Evolutionary conservation across 352 stramenopile genomes (phyloP), one percentile per base, ranked within the genome.

Genomic region (Phytopythium chamaehyphon): DNA sequence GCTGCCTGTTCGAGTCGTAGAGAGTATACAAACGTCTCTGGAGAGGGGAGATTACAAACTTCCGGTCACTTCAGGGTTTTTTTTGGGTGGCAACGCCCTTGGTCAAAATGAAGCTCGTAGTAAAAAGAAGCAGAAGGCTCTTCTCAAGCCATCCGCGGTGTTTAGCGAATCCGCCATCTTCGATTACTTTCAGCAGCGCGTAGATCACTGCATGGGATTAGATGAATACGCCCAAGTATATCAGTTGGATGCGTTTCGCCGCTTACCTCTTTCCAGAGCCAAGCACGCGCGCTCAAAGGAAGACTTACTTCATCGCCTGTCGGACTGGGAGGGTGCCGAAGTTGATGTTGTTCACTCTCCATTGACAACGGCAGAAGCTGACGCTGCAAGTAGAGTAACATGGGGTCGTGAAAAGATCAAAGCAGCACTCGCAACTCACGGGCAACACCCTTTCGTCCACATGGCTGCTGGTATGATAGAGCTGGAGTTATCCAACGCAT

Each of bases 171-270:
- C 52, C 0, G 62, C 61, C 0, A 60, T 84, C 47, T 63, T 66
- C 12, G 31, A 66, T 22, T 87, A 87, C 44, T 72, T 87, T 9
- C 43, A 71, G 39, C 61, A 73, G 19, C 64, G 76, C 1, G 47
- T 65, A 6, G 51, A 66, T 3, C 42, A 59, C 38, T 62, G 61
- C 21, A 53, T 40, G 7, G 24, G 21, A 1, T 19, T 59, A 4
- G 75, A 86, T 44, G 61, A 74, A n/a, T 84, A 81, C 18, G 75
- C 75, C 0, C 52, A 84, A 40, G 58, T 86, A 7, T 76, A 66
- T n/a, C 63, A 78, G 23, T 40, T 84, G 22, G 73, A 86, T 21
- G 37, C 69, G 3, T 69, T 69, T 36, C 61, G 71, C 1, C 64
- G 74, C 0, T 54, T 86, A 5, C 68, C 68, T 8, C 21, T 57